phyloP scores from a whole-genome alignment of 371 early-diverging fungal genomes.

The Rhizopus microsporus region DNA sequence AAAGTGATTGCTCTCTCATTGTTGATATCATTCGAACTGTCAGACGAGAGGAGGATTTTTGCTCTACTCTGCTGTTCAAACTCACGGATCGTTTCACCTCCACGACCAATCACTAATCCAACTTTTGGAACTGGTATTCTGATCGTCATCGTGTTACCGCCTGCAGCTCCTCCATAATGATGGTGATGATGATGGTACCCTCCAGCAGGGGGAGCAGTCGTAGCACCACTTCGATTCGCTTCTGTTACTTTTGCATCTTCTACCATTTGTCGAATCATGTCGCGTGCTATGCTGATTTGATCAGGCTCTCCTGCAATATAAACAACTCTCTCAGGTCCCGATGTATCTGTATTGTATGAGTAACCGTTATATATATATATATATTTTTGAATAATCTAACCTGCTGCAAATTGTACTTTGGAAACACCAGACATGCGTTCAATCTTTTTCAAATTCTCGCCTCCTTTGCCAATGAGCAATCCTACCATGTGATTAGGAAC shows the following conservation, averaged over 20 bases:
- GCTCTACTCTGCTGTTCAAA: conserved; percentile 82
- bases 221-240: conserved; percentile 18
- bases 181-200: conserved; percentile 3
- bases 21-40: conserved; percentile 51
- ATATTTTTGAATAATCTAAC: conserved; percentile 26
- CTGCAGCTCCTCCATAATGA: conserved; percentile 18
- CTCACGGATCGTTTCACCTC: conserved; percentile 88
- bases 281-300: conserved; percentile 62
- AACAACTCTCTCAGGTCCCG: conserved; percentile 62
- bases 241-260: conserved; percentile 47
- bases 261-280: conserved; percentile 59
- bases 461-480: conserved; percentile 82
- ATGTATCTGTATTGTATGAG: conserved; percentile 27
- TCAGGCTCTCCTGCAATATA: conserved; percentile 64
- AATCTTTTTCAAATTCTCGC: conserved; percentile 80
- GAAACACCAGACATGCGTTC: conserved; percentile 69
- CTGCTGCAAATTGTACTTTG: conserved; percentile 71
- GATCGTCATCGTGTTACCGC: conserved; percentile 44
- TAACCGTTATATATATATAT: background rate
- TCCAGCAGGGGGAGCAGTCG: conserved; percentile 13
- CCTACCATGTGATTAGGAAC: conserved; percentile 79
- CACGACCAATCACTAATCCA: conserved; percentile 87
- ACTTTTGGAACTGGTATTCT: conserved; percentile 73
- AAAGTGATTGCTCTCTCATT: conserved; percentile 70
- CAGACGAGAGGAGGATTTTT: conserved; percentile 80